Base-by-base conservation (phyloP, 208 protist genomes). In the Naegleria fowleri region DNA sequence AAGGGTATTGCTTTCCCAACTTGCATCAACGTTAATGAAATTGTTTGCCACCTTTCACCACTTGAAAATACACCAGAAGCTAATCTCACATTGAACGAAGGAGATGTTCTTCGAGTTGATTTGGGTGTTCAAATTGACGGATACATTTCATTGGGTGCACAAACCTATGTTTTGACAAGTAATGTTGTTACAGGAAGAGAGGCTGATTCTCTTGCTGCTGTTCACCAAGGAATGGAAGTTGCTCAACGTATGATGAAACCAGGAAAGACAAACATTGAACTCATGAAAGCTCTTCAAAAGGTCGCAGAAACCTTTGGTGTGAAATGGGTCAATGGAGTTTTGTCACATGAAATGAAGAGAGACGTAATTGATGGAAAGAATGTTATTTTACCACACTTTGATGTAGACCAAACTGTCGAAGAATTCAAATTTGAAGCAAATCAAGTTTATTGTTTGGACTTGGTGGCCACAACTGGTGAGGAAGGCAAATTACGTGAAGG, bases 1-100 rank as follows among this genome's bases (percentile, higher is more conserved):
- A 99, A 99, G 94, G 98, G 98, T 88, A 95, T 99, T 86, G 98
- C 98, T 76, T 99, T 99, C 96, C 99, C 99, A 83, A 99, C 98
- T 4, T 99, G 98, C 94, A 94, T 99, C 89, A 99, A 97, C 38
- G 95, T 99, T 36, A 99, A 99, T 95, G 96, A 99, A 94, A 97
- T 95, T 93, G 97, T 98, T 86, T 98, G 98, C 90, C 98, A 99
- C 95, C 99, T 97, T 94, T 99, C 98, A 83, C 99, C 99, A 99
- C 51, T 95, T 94, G 36, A 91, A 91, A 89, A 94, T 91, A 13
- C 94, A 97, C 36, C 94, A 97, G 91, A 95, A 95, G 92, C 94
- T 96, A 48, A 92, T 93, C 22, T 86, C 95, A 16, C 25, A 39
- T n/a, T 94, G 13, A 67, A 48, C 25, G 91, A 91, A 25, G 97